Percentiles rank a stretch among this genome's conserved stretches.
phyloP scores from a whole-genome alignment of 805 yeast species.

The Brettanomyces sp. region DNA sequence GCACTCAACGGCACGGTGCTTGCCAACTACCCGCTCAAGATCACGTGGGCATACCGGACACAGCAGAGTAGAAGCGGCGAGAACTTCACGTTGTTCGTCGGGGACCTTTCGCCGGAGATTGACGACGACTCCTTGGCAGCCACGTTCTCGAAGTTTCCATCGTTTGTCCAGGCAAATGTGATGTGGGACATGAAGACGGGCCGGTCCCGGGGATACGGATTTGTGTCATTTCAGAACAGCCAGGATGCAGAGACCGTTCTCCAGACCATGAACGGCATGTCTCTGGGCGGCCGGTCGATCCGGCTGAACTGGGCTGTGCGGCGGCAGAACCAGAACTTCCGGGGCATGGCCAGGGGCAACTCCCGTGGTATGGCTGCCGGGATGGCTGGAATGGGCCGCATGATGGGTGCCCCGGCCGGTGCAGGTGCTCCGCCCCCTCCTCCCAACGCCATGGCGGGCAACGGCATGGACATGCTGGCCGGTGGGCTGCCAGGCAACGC shows the following conservation, averaged over 20 bases:
- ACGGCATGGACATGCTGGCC: conserved; percentile 2
- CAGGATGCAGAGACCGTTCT: conserved; percentile 70
- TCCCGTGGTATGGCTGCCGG: conserved; percentile 1
- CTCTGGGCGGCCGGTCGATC: conserved; percentile 65
- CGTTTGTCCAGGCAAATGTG: conserved; percentile 76
- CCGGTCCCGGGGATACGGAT: conserved; percentile 86
- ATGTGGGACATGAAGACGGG: conserved; percentile 98
- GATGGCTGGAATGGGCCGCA: conserved; percentile 3
- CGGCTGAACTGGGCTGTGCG: conserved; percentile 88
- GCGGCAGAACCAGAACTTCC: conserved; percentile 25
- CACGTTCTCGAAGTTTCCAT: conserved; percentile 47
- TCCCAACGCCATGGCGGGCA: conserved; percentile 2
- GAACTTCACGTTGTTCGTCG: conserved; percentile 69
- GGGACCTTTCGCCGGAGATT: conserved; percentile 76
- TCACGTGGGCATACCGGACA: conserved; percentile 82
- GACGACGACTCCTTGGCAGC: conserved; percentile 61
- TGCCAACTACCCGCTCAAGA: conserved; percentile 46
- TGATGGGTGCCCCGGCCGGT: conserved; percentile 2
- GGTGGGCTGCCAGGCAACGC: neutral
- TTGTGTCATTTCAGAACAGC: conserved; percentile 62
- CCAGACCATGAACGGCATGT: conserved; percentile 63
- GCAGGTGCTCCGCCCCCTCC: conserved; percentile 2
- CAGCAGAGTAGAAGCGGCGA: conserved; percentile 51
- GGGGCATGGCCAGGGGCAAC: conserved; percentile 1
- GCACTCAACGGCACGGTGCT: conserved; percentile 48